Evolutionary conservation across 2,329 filamentous ascomycete genomes (phyloP).

Genomic region (Tolypocladium nubicola): DNA sequence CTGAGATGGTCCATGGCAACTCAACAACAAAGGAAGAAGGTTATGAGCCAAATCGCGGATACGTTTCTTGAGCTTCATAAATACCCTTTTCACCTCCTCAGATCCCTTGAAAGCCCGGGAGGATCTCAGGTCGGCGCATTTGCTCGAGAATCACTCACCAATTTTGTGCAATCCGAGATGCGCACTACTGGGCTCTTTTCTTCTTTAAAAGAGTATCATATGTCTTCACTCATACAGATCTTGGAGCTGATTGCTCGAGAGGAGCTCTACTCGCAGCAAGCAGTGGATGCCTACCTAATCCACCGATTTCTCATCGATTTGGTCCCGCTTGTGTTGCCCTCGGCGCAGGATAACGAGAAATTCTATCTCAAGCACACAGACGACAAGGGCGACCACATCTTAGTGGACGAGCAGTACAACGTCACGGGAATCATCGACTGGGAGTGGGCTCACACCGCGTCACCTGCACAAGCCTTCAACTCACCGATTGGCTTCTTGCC

Average conservation of each 20-base stretch:
- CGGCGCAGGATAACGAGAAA: conserved; percentile 11
- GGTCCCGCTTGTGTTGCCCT: conserved; percentile 13
- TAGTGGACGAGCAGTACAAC: conserved; percentile 32
- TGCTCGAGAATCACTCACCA: conserved; percentile 25
- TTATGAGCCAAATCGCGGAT: conserved; percentile 26
- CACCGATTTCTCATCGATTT: conserved; percentile 30
- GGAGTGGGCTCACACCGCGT: conserved; percentile 24
- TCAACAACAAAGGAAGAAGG: conserved; percentile 19
- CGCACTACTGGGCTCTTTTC: conserved; percentile 21
- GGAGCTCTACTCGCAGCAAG: conserved; percentile 22
- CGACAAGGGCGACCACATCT: conserved; percentile 38
- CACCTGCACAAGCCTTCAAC: conserved; percentile 28
- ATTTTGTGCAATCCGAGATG: conserved; percentile 18
- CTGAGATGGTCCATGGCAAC: conserved; percentile 23
- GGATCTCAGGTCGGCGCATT: conserved; percentile 20
- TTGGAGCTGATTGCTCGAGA: conserved; percentile 23
- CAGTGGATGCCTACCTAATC: conserved; percentile 27
- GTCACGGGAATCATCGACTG: conserved; percentile 39
- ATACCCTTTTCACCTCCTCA: conserved; percentile 23
- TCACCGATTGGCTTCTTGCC: conserved; percentile 28
- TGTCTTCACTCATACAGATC: conserved; percentile 20
- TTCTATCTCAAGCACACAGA: conserved; percentile 31
- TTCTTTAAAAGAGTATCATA: conserved; percentile 24
- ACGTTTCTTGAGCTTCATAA: conserved; percentile 26
- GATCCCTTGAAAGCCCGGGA: conserved; percentile 20